Evolutionary conservation across 2,329 filamentous ascomycete genomes (phyloP), one percentile per base, ranked within the genome.

Genomic region (Colletotrichum nymphaeae): DNA sequence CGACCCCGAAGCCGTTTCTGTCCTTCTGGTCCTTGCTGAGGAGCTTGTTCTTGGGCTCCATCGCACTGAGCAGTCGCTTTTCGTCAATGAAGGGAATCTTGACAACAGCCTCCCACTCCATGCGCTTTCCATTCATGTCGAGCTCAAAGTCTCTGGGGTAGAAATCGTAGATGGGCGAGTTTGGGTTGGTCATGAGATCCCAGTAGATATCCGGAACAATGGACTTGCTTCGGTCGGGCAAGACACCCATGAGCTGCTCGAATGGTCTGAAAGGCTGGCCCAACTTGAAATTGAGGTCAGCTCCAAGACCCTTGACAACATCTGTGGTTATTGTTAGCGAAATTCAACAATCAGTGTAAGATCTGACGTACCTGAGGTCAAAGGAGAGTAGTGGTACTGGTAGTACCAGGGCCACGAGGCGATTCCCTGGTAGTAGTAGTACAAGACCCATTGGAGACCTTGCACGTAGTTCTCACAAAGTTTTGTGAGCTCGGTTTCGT

Each of bases 321-420:
- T 99, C 97, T 90, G 78, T 76, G 52, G 28, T 52, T n/a, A 28
- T 69, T 72, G n/a, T 76, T 63, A 83, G 80, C 64, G 65, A 67
- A 49, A 86, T 22, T 79, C 79, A 30, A 32, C 57, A 42, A 49
- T 49, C 1, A 4, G 62, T 62, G 74, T 70, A 53, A 26, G 14
- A 7, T 56, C 58, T 32, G 19, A 72, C 82, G 79, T 84, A 93
- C 92, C 92, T 76, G 95, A 97, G 70, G 98, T 99, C 90, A 98
- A 95, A 1, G 97, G 97, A 11, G 97, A 94, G 83, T 99, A 99
- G 84, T 99, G 97, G 83, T 98, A 99, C 74, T 89, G 88, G 83
- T 98, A 99, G 84, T 94, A 99, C 97, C 97, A 99, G 16, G 97
- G 95, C 97, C 97, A 99, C 14, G 96, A 98, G 19, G 95, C 97